phyloP scores from a whole-genome alignment of 2,329 filamentous ascomycete species.

The Atkinsonella hypoxylon region DNA sequence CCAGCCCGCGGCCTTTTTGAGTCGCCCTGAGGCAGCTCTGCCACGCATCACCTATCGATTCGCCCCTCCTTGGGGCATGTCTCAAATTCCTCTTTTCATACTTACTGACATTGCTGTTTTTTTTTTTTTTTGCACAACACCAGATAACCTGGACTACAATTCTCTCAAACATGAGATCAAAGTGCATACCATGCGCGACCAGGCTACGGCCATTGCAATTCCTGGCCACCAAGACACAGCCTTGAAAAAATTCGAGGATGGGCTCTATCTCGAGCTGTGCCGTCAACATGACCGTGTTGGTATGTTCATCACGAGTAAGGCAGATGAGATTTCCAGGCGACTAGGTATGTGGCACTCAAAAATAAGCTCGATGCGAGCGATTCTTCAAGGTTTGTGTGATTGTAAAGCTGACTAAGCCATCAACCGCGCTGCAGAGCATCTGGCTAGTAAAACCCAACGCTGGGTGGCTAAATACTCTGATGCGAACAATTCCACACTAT shows the following conservation, averaged over 20 bases:
- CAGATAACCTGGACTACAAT: conserved; percentile 83
- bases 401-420: not conserved
- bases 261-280: conserved; percentile 59
- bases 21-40: not conserved
- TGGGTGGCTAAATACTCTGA: conserved; percentile 32
- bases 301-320: conserved; percentile 69
- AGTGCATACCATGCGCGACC: conserved; percentile 59
- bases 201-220: conserved; percentile 59
- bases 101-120: not conserved
- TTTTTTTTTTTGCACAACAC: not conserved
- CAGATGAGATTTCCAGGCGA: conserved; percentile 61
- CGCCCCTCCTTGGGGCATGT: not conserved
- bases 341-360: conserved; percentile 38
- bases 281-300: conserved; percentile 67
- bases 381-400: not conserved
- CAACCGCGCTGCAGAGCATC: conserved; percentile 27
- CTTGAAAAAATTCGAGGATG: conserved; percentile 53
- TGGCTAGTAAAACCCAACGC: conserved; percentile 35
- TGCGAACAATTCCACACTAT: conserved; percentile 19
- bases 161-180: conserved; percentile 79
- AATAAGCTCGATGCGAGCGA: not conserved
- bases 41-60: not conserved
- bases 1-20: not conserved
- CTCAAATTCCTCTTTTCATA: not conserved
- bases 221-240: conserved; percentile 54